Percentiles rank a stretch among this genome's conserved stretches.
phyloP scores from a whole-genome alignment of 2,329 filamentous ascomycete genomes.

The Botrytis galanthina region DNA sequence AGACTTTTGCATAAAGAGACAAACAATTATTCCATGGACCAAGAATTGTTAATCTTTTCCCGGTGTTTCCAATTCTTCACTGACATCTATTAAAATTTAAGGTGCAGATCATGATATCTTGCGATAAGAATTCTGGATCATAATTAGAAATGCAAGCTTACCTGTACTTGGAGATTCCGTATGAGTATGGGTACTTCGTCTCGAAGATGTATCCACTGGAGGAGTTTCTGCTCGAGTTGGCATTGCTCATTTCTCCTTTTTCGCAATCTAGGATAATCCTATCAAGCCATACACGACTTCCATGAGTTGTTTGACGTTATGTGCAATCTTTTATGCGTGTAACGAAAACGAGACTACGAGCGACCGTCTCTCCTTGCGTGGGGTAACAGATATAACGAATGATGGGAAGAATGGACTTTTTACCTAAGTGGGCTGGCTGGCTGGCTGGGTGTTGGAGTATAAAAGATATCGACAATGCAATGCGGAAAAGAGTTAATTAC shows the following conservation, averaged over 20 bases:
- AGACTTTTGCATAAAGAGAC: conserved; percentile 10
- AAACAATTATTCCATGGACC: not conserved
- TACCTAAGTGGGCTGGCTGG: not conserved
- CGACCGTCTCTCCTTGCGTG: not conserved
- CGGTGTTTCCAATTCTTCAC: not conserved
- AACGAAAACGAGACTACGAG: conserved; percentile 14
- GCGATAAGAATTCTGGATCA: conserved; percentile 6
- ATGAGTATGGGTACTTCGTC: conserved; percentile 25
- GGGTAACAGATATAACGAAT: not conserved
- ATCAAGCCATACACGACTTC: conserved; percentile 17
- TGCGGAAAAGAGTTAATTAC: no score
- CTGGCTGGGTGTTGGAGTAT: not conserved
- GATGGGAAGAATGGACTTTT: not conserved
- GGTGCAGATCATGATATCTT: conserved; percentile 6
- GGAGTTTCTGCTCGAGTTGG: conserved; percentile 25
- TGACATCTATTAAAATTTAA: not conserved
- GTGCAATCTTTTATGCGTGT: conserved; percentile 7
- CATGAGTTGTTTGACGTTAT: conserved; percentile 15
- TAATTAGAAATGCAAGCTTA: conserved; percentile 22
- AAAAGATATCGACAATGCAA: not conserved
- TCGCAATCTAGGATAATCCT: conserved; percentile 19
- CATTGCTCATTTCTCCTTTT: conserved; percentile 31
- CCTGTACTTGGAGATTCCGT: conserved; percentile 25
- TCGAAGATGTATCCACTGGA: conserved; percentile 19
- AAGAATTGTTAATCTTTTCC: not conserved